Evolutionary conservation across 495 filamentous ascomycete species (phyloP).

Genomic region (Baudoinia panamericana): DNA sequence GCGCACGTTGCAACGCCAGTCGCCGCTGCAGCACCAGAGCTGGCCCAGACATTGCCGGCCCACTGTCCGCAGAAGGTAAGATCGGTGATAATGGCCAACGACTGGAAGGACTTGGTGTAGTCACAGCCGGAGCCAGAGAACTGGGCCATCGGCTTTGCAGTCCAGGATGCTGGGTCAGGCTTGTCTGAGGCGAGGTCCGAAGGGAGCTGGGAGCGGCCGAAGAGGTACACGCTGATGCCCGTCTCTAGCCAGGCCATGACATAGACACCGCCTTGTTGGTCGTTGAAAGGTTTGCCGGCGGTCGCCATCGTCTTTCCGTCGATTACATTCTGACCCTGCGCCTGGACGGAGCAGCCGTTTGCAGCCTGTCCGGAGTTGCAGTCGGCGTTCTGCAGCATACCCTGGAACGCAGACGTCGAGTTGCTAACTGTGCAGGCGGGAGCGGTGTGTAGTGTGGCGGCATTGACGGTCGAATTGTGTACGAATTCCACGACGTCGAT

Average conservation of each 20-base stretch:
- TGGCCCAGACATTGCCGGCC: slow-evolving; percentile 44
- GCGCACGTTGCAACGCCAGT: slow-evolving; percentile 22
- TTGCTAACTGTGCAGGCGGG: slow-evolving; percentile 44
- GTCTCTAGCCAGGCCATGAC: slow-evolving; percentile 61
- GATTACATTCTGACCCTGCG: not conserved
- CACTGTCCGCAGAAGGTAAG: slow-evolving; percentile 82
- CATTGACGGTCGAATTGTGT: slow-evolving; percentile 49
- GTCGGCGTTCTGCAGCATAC: slow-evolving; percentile 36
- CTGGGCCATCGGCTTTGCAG: slow-evolving; percentile 50
- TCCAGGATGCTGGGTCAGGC: slow-evolving; percentile 42
- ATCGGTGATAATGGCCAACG: slow-evolving; percentile 68
- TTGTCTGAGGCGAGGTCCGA: slow-evolving; percentile 40
- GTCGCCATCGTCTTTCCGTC: slow-evolving; percentile 25
- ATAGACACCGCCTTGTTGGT: slow-evolving; percentile 54
- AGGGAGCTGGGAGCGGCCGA: slow-evolving; percentile 49
- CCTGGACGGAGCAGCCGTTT: slow-evolving; percentile 5
- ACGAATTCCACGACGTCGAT: slow-evolving; percentile 77
- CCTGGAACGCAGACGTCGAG: slow-evolving; percentile 36
- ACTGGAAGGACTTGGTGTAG: slow-evolving; percentile 48
- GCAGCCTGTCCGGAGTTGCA: slow-evolving; percentile 44
- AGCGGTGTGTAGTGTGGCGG: slow-evolving; percentile 63
- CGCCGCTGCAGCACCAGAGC: not conserved
- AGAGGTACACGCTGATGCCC: slow-evolving; percentile 66
- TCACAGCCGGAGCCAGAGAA: slow-evolving; percentile 49
- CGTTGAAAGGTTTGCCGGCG: slow-evolving; percentile 62